phyloP scores from a whole-genome alignment of 2,329 filamentous ascomycete genomes.

The Sporothrix brasiliensis region DNA sequence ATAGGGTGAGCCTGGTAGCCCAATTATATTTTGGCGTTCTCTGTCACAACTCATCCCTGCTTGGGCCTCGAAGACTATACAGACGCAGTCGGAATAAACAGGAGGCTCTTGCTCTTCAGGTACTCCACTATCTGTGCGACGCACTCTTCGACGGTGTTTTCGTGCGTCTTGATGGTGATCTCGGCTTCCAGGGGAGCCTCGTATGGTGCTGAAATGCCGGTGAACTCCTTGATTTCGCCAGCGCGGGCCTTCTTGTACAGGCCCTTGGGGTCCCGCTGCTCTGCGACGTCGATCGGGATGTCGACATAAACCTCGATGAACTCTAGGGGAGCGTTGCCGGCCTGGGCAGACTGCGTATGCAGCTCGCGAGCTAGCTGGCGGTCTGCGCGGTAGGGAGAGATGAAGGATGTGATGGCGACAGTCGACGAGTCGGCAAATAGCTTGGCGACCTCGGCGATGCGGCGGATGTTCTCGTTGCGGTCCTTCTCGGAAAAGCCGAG shows the following conservation, averaged over 20 bases:
- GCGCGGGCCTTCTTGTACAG: conserved; percentile 95
- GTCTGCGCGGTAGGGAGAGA: conserved; percentile 90
- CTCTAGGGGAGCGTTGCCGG: conserved; percentile 69
- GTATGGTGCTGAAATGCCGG: conserved; percentile 91
- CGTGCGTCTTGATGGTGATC: conserved; percentile 80
- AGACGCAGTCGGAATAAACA: conserved; percentile 39
- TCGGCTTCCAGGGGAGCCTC: conserved; percentile 85
- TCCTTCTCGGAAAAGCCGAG: conserved; percentile 91
- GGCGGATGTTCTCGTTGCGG: conserved; percentile 95
- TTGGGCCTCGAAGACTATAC: background rate
- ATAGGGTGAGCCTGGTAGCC: background rate
- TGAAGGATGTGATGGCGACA: conserved; percentile 92
- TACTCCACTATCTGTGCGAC: conserved; percentile 83
- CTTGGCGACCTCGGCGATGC: conserved; percentile 93
- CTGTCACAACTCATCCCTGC: background rate
- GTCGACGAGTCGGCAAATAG: conserved; percentile 90
- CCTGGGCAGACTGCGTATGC: conserved; percentile 64
- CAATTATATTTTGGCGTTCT: background rate
- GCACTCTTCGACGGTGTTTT: conserved; percentile 84
- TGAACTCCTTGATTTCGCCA: conserved; percentile 96
- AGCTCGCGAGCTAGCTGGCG: conserved; percentile 78
- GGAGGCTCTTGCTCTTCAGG: conserved; percentile 68
- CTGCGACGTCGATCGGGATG: conserved; percentile 85
- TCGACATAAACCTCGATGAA: conserved; percentile 96
- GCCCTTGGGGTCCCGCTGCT: conserved; percentile 95